A percentile compares a stretch with the other conserved stretches of the same genome.
Conservation (phyloP, 75 land plant species). For the Adiantum capillusveneris region DNA sequence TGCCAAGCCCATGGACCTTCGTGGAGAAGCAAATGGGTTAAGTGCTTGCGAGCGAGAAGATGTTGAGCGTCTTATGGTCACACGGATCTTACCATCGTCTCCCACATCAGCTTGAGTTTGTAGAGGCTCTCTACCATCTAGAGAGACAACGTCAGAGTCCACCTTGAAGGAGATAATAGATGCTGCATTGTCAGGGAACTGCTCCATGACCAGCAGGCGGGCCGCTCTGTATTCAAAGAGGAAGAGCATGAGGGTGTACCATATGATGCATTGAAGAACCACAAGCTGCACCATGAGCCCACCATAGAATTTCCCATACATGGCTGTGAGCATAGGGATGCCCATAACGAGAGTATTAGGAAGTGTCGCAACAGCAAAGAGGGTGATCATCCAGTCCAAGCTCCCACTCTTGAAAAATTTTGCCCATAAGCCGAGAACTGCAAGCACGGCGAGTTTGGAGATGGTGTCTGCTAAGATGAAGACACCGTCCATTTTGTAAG, state of each 20-base stretch:
- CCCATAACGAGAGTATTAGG: slow-evolving; percentile 98
- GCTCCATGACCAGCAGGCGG: slow-evolving; percentile 63
- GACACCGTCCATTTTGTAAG: slow-evolving; percentile 71
- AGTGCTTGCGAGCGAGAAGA: slow-evolving; percentile 21
- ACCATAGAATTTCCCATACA: slow-evolving; percentile 72
- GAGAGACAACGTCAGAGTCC: slow-evolving; percentile 73
- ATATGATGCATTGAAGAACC: slow-evolving; percentile 82
- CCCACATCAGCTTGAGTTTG: slow-evolving; percentile 32
- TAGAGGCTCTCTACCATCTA: slow-evolving; percentile 32
- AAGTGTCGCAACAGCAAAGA: slow-evolving; percentile 73
- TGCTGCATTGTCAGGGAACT: slow-evolving; percentile 88
- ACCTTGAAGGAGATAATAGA: slow-evolving; percentile 76
- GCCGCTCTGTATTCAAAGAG: slow-evolving; percentile 91
- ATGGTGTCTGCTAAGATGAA: slow-evolving; percentile 85
- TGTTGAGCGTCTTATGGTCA: slow-evolving; percentile 19
- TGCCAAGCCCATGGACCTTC: slow-evolving; percentile 34
- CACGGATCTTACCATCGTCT: slow-evolving; percentile 33
- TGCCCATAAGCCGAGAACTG: slow-evolving; percentile 50
- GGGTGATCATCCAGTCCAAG: slow-evolving; percentile 88
- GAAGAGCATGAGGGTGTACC: slow-evolving; percentile 92
- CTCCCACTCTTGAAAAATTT: slow-evolving; percentile 36
- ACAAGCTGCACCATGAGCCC: slow-evolving; percentile 80
- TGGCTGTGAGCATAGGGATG: slow-evolving; percentile 77
- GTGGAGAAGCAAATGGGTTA: slow-evolving; percentile 6
- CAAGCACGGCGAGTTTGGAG: slow-evolving; percentile 56